These are phyloP conservation scores for Ophiostoma sp. DNA, from an alignment of 2,329 filamentous ascomycete genomes.

Conservation along the genomic window DNA sequence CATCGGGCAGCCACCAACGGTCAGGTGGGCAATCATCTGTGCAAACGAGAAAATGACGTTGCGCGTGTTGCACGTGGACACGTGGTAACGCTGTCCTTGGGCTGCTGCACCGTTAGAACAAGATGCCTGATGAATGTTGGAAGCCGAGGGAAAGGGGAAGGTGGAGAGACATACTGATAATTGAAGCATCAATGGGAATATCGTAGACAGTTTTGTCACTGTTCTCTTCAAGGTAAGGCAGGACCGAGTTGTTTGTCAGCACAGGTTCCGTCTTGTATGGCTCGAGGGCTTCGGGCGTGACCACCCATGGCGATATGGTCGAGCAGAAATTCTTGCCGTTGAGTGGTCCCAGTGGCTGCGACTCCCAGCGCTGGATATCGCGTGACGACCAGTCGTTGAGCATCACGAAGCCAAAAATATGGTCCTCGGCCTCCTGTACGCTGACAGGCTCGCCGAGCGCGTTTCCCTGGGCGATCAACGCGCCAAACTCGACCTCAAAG, in stretches of 20 bases:
- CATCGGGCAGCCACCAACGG: slow-evolving; percentile 5
- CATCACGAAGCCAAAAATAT: slow-evolving; percentile 76
- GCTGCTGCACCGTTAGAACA: not conserved
- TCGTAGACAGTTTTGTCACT: not conserved
- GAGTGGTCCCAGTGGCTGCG: slow-evolving; percentile 77
- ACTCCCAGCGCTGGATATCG: slow-evolving; percentile 83
- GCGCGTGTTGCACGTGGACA: slow-evolving; percentile 2
- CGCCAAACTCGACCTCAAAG: slow-evolving; percentile 77
- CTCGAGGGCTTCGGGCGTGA: slow-evolving; percentile 67
- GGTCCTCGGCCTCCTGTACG: slow-evolving; percentile 65
- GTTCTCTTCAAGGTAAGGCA: not conserved
- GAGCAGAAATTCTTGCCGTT: slow-evolving; percentile 82
- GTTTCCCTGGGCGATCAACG: slow-evolving; percentile 68
- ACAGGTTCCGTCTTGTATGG: not conserved
- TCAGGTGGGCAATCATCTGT: slow-evolving; percentile 14
- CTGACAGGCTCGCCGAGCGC: slow-evolving; percentile 63
- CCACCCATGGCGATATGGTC: slow-evolving; percentile 75
- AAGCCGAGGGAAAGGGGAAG: not conserved
- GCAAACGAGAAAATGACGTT: slow-evolving; percentile 15
- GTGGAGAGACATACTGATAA: not conserved
- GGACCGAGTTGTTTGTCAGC: not conserved
- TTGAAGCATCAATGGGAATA: not conserved
- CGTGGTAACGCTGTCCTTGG: not conserved
- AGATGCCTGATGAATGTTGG: not conserved
- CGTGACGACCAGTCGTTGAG: slow-evolving; percentile 87